phyloP scores from a whole-genome alignment of 495 filamentous ascomycete genomes.

The Aspergillus hancockii region DNA sequence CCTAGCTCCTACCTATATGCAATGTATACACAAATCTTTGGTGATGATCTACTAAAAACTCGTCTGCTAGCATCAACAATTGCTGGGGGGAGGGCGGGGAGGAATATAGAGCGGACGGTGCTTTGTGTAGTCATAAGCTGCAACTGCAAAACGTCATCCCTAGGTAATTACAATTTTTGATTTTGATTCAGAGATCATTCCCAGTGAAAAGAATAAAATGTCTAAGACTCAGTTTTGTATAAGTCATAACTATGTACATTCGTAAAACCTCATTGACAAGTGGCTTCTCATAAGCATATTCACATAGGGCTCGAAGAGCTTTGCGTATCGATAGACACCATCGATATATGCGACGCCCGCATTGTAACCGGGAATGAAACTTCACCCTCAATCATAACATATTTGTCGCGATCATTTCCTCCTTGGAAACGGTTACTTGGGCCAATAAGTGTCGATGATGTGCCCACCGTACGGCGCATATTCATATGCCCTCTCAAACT shows the following conservation, averaged over 20 bases:
- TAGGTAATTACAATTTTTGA: too few species aligned
- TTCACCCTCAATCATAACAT: not conserved
- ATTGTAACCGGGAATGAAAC: not conserved
- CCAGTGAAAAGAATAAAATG: not conserved
- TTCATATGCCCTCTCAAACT: conserved; percentile 26
- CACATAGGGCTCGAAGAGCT: not conserved
- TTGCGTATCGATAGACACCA: not conserved
- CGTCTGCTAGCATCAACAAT: too few species aligned
- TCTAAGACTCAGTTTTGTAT: not conserved
- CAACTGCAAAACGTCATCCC: too few species aligned
- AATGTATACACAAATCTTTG: too few species aligned
- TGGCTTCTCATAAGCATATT: conserved; percentile 1
- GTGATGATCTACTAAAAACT: too few species aligned
- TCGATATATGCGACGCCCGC: not conserved
- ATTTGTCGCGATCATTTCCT: not conserved
- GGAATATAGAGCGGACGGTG: too few species aligned
- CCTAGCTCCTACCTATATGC: too few species aligned
- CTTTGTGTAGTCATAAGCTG: too few species aligned
- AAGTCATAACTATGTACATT: conserved; percentile 2
- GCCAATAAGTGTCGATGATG: conserved; percentile 1
- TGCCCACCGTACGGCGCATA: not conserved
- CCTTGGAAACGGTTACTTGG: not conserved
- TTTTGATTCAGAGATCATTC: not conserved
- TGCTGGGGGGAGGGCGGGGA: too few species aligned
- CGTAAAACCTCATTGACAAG: not conserved